Evolutionary conservation across 1,139 yeast species (phyloP).

Genomic region (Hansenula sp.): DNA sequence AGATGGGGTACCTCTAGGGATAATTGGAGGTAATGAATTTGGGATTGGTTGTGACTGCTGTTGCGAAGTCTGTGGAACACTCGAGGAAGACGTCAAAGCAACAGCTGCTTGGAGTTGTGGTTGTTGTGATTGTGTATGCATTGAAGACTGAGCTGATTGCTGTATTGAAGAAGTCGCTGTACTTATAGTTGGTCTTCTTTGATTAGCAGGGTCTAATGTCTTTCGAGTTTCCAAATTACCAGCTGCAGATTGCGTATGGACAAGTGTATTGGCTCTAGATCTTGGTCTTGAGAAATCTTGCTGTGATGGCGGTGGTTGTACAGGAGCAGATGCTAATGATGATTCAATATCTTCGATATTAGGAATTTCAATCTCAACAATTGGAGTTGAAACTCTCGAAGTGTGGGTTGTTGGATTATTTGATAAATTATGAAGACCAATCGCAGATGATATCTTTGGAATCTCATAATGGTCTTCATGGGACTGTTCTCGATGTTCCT

Average conservation of each 20-base stretch:
- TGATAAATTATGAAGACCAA: constrained; percentile 43
- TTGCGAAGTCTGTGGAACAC: not conserved
- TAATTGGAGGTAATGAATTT: constrained; percentile 8
- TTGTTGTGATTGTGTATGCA: constrained; percentile 2
- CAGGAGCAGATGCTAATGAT: constrained; percentile 5
- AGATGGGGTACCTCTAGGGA: constrained; percentile 21
- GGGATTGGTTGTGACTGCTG: not conserved
- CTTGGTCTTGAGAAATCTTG: constrained; percentile 26
- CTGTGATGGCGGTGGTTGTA: constrained; percentile 14
- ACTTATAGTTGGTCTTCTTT: constrained; percentile 22
- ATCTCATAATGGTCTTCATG: constrained; percentile 16
- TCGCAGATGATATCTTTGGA: constrained; percentile 23
- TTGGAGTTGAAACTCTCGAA: constrained; percentile 34
- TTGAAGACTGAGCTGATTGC: not conserved
- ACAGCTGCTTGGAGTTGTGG: constrained; percentile 5
- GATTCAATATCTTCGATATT: constrained; percentile 33
- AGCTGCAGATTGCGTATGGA: constrained; percentile 48
- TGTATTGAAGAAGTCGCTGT: constrained; percentile 6
- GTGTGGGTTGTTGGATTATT: constrained; percentile 15
- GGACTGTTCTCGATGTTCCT: constrained; percentile 10
- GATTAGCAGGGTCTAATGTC: constrained; percentile 17
- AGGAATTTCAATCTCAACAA: constrained; percentile 57
- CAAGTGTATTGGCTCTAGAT: constrained; percentile 46
- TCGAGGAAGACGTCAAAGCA: not conserved
- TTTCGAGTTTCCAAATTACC: constrained; percentile 38